Evolutionary conservation across 2,329 filamentous ascomycete genomes (phyloP), one percentile per base, ranked within the genome.

Genomic region (Fusarium sp.): DNA sequence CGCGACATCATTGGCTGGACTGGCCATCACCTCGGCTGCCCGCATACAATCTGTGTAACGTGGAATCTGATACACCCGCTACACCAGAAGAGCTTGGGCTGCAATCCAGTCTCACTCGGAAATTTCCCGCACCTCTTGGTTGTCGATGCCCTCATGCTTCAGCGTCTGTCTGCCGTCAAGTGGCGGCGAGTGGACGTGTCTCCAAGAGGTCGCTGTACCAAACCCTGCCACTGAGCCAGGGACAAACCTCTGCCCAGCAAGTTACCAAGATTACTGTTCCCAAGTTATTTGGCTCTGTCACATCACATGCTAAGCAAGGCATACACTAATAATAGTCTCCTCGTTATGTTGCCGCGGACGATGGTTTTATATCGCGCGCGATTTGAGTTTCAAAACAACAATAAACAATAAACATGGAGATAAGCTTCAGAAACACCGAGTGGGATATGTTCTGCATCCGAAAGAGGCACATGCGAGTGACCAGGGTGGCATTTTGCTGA

Each of bases 361-460:
- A 76, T 69, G 65, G 56, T 64, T 65, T 68, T 53, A 42, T 55
- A 58, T 58, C 53, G 61, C 53, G 47, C 67, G 59, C 51, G 45
- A 39, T 67, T 51, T 22, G 55, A 51, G 38, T 35, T 57, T 60
- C 20, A 60, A 61, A 71, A 74, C 54, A 65, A 73, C 41, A 65
- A 73, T 38, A 61, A 73, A 73, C 48, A 73, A 66, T 33, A 71
- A 75, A 61, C 60, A 61, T 68, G 61, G 74, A 65, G 65, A 65
- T 60, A 69, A 61, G 65, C 35, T 45, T 16, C 31, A 65, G 39
- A 61, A 72, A 55, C 60, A 65, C 63, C 69, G 53, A 67, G 63
- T 54, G 55, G 54, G 62, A 69, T 64, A 41, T 64, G 51, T 66
- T 69, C 59, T 68, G 60, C 57, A 55, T 71, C 50, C 36, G 33